Evolutionary conservation across 345 rosid species (phyloP).

Genomic region (Odontarrhena argentea): DNA sequence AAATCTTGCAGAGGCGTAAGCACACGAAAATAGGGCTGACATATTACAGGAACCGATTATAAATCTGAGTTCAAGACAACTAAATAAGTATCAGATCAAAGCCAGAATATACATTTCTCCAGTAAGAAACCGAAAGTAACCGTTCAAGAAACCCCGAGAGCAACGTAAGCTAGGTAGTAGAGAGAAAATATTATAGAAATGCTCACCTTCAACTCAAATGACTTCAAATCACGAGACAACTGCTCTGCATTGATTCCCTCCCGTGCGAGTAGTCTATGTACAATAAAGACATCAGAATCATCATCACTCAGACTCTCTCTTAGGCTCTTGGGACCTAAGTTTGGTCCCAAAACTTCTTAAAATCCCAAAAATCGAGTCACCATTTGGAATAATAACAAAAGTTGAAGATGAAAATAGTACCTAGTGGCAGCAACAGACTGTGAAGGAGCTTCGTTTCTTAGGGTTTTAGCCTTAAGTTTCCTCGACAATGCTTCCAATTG

Average conservation of each 20-base stretch:
- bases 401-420: constrained; percentile 34
- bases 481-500: constrained; percentile 83
- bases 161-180: not conserved
- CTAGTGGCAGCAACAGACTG: constrained; percentile 86
- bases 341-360: too few relatives aligned
- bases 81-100: not conserved
- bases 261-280: constrained; percentile 79
- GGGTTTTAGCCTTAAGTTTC: constrained; percentile 84
- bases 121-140: not conserved
- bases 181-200: not conserved
- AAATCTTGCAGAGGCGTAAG: not conserved
- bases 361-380: too few relatives aligned
- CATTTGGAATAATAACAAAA: too few relatives aligned
- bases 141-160: constrained; percentile 4
- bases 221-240: constrained; percentile 82
- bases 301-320: constrained; percentile 12
- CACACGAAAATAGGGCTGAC: not conserved
- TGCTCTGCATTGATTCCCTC: constrained; percentile 94
- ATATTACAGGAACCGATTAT: not conserved
- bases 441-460: constrained; percentile 81
- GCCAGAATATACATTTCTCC: not conserved
- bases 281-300: not conserved
- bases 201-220: constrained; percentile 80
- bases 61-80: not conserved
- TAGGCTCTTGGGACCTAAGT: too few relatives aligned